Evolutionary conservation across 371 early-diverging fungal species (phyloP).

Genomic region (Saksenaea vasiformis): DNA sequence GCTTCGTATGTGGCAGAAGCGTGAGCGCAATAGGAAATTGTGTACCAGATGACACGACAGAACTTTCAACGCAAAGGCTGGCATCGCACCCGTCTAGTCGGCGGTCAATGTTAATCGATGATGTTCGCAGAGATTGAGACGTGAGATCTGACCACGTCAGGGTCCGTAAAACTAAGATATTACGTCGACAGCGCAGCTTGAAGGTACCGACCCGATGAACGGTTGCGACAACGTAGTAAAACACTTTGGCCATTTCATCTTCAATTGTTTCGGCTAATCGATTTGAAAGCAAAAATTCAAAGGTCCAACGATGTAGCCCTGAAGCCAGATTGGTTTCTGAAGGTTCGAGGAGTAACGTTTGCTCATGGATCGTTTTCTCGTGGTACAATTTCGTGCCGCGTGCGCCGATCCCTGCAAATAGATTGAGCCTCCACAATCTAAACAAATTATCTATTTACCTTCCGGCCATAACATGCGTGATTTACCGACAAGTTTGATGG

Average conservation of each 20-base stretch:
- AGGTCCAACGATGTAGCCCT: constrained; percentile 39
- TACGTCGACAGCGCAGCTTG: constrained; percentile 24
- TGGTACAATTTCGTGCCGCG: constrained; percentile 30
- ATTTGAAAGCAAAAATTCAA: constrained; percentile 34
- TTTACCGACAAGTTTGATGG: constrained; percentile 28
- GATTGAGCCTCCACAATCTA: background rate
- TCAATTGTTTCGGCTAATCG: constrained; percentile 37
- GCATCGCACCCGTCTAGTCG: constrained; percentile 28
- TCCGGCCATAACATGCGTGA: constrained; percentile 42
- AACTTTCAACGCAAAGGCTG: constrained; percentile 32
- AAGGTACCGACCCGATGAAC: constrained; percentile 27
- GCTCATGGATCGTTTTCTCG: constrained; percentile 34
- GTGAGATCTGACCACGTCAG: constrained; percentile 31
- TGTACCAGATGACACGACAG: constrained; percentile 33
- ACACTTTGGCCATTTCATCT: constrained; percentile 36
- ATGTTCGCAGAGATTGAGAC: constrained; percentile 27
- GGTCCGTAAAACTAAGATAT: constrained; percentile 30
- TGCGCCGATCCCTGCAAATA: constrained; percentile 27
- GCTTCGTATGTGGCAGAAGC: constrained; percentile 26
- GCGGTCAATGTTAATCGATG: constrained; percentile 28
- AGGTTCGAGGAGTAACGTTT: constrained; percentile 27
- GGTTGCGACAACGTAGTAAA: constrained; percentile 31
- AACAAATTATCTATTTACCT: constrained; percentile 7
- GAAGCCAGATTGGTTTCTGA: constrained; percentile 18
- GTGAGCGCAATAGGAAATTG: constrained; percentile 28